These are phyloP conservation scores for Mycena olivaceomarginata DNA, from an alignment of 768 basidiomycete species.

Conservation along the genomic window DNA sequence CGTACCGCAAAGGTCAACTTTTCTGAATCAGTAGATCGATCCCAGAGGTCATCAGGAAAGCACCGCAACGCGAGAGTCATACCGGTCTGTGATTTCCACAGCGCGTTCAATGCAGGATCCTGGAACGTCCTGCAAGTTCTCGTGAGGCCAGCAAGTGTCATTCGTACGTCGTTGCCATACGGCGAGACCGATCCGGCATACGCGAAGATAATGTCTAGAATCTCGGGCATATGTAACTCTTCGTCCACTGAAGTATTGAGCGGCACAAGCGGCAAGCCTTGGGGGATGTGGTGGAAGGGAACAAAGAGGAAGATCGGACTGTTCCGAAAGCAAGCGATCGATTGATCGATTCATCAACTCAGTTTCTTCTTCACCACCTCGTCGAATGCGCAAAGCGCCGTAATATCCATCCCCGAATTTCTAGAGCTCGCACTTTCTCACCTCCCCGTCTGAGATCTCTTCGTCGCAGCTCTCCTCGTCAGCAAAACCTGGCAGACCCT, in stretches of 20 bases:
- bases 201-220: background rate
- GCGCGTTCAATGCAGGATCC: background rate
- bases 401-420: constrained; percentile 10
- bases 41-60: background rate
- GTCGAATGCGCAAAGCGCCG: constrained; percentile 3
- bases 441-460: constrained; percentile 7
- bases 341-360: too few species aligned
- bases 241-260: background rate
- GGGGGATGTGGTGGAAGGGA: too few species aligned
- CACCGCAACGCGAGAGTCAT: background rate
- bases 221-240: constrained; percentile 1
- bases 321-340: too few species aligned
- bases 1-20: background rate
- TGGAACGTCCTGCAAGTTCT: background rate
- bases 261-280: too few species aligned
- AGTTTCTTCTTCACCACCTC: constrained; percentile 3
- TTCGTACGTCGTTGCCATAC: background rate
- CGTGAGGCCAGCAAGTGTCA: background rate
- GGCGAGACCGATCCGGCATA: background rate
- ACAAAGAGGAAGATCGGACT: too few species aligned
- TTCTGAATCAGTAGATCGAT: background rate
- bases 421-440: constrained; percentile 2
- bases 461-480: background rate
- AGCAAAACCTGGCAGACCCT: constrained; percentile 15
- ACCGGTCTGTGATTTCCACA: background rate